Evolutionary conservation across 352 stramenopile species (phyloP).

Genomic region (Phytophthora niederhauseri): DNA sequence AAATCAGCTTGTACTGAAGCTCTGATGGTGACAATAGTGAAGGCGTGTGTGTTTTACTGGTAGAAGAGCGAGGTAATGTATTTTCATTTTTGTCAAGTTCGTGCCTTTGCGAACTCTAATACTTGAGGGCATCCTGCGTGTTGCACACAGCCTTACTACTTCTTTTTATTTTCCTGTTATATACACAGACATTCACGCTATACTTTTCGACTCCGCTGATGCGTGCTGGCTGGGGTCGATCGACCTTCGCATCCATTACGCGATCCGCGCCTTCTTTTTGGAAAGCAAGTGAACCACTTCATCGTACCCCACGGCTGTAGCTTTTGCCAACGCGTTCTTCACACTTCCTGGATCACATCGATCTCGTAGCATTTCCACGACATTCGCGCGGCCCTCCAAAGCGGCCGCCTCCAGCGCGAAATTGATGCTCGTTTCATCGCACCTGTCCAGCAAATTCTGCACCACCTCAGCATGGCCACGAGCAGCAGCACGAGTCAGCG

Average conservation of each 20-base stretch:
- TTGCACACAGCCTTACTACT: too few species aligned
- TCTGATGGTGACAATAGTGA: too few species aligned
- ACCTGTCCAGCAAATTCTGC: background rate
- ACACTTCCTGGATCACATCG: background rate
- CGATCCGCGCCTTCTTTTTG: background rate
- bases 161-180: too few species aligned
- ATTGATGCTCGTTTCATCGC: background rate
- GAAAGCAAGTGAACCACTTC: conserved; percentile 4
- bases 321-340: background rate
- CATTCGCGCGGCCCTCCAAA: background rate
- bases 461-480: conserved; percentile 2
- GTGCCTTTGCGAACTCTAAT: too few species aligned
- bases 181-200: too few species aligned
- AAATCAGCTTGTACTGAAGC: too few species aligned
- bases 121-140: too few species aligned
- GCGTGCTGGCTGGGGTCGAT: background rate
- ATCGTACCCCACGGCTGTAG: background rate
- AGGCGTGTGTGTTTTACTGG: too few species aligned
- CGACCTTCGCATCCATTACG: background rate
- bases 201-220: background rate
- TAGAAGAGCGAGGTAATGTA: too few species aligned
- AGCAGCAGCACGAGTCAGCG: background rate
- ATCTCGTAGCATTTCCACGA: background rate
- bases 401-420: background rate
- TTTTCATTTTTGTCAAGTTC: too few species aligned